Base-by-base conservation (phyloP, 306 rosid genomes). In the Quercus rubra region DNA sequence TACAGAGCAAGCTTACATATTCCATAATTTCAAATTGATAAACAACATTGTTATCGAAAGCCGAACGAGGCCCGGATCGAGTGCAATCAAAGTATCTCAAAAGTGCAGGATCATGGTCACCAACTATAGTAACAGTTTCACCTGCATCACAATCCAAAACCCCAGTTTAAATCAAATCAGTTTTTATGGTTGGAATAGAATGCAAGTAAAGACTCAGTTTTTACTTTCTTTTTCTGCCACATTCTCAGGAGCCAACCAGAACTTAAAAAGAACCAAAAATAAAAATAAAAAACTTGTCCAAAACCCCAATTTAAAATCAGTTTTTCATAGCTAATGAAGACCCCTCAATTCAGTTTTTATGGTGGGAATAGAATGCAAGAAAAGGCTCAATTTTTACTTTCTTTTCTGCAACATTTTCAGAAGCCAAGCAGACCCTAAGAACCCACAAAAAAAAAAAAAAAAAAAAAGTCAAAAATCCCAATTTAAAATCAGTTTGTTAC, bases 21-120 rank as follows among this genome's bases (percentile, higher is more conserved):
- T 93, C 98, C 99, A 95, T 95, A 74, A 90, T 91, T 74, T 95
- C 99, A 76, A 95, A 95, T 86, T 92, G 99, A 80, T 79, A 87
- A 66, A 89, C 91, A 83, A 89, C 93, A 75, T 87, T 85, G 88
- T 84, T 82, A 56, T 89, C 93, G 25, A 89, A 89, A 79, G 93
- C 91, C 2, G 89, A 87, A 43, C 89, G 93, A 74, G 91, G 91
- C 20, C 93, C 91, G 0, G 93, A 87, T 68, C 89, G 93, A 27
- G 91, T 89, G 80, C 90, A 95, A 78, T 95, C 99, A 79, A 94
- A 92, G 84, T 93, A 93, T 54, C 83, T 93, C 86, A 92, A 20
- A 69, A 93, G 79, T 72, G 90, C 80, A 21, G 91, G 91, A 87
- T 93, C 96, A 78, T 90, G 98, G 76, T 93, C 98, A 74, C 98